Percentiles rank a stretch among this genome's conserved stretches.
These are phyloP conservation scores for Eragrostis curvula DNA, from an alignment of 176 grass and related monocot genomes.

Conservation along the genomic window DNA sequence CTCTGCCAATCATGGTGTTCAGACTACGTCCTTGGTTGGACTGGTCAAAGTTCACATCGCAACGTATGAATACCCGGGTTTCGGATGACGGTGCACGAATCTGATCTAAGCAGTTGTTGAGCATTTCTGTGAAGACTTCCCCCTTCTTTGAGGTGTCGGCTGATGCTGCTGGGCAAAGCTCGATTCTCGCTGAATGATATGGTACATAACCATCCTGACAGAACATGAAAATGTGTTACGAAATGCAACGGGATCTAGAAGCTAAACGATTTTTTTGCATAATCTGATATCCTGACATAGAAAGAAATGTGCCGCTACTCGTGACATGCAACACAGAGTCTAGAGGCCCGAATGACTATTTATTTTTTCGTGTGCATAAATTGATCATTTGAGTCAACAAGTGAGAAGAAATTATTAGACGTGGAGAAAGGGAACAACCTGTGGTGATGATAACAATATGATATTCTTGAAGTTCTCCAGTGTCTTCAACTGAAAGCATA, in stretches of 20 bases:
- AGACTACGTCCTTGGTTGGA: slow-evolving; percentile 72
- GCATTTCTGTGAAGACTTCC: slow-evolving; percentile 89
- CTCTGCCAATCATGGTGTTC: slow-evolving; percentile 92
- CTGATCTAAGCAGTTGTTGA: slow-evolving; percentile 92
- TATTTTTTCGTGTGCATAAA: neutral
- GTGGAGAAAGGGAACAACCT: slow-evolving; percentile 58
- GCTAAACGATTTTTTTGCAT: neutral
- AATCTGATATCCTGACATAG: slow-evolving; percentile 45
- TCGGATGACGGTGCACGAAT: slow-evolving; percentile 77
- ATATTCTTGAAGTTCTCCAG: slow-evolving; percentile 98
- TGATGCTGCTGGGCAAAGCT: slow-evolving; percentile 78
- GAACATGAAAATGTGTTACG: slow-evolving; percentile 20
- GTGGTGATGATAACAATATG: slow-evolving; percentile 89
- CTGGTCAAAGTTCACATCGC: slow-evolving; percentile 89
- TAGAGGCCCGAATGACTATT: neutral
- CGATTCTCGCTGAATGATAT: slow-evolving; percentile 97
- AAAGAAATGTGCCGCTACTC: slow-evolving; percentile 5
- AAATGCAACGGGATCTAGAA: neutral
- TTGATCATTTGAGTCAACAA: neutral
- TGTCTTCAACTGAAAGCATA: slow-evolving; percentile 78
- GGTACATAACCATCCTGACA: slow-evolving; percentile 94
- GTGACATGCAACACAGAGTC: neutral
- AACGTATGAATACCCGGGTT: slow-evolving; percentile 77
- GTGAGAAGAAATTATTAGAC: neutral
- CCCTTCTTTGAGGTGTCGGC: slow-evolving; percentile 82